A percentile compares a stretch with the other conserved stretches of the same genome.
Evolutionary conservation across 2,329 filamentous ascomycete species (phyloP).

Genomic region (Pseudocercospora ulei): DNA sequence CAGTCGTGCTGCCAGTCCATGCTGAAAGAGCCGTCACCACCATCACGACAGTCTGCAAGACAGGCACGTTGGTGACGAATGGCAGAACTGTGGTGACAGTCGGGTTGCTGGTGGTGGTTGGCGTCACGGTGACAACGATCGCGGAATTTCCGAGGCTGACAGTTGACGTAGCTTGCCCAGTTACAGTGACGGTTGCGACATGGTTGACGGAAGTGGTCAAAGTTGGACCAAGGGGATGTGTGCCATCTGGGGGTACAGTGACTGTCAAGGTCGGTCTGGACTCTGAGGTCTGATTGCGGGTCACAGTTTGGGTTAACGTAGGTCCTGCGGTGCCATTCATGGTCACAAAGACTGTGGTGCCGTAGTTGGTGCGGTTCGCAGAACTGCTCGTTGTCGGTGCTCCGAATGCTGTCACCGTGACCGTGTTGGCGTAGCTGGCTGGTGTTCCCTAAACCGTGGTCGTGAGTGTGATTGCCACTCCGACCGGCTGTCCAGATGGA

Average conservation of each 20-base stretch:
- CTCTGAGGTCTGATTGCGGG: slow-evolving; percentile 5
- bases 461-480: slow-evolving; percentile 2
- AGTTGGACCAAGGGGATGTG: slow-evolving; percentile 3
- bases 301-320: slow-evolving; percentile 11
- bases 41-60: slow-evolving; percentile 13
- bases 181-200: slow-evolving; percentile 13
- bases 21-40: slow-evolving; percentile 17
- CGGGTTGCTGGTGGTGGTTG: slow-evolving; percentile 9
- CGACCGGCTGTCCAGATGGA: slow-evolving; percentile 2
- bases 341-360: slow-evolving; percentile 13
- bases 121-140: slow-evolving; percentile 2
- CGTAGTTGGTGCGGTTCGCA: slow-evolving; percentile 9
- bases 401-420: slow-evolving; percentile 8
- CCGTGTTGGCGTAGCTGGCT: slow-evolving; percentile 12
- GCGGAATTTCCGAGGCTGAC: slow-evolving; percentile 6
- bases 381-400: not conserved
- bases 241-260: slow-evolving; percentile 14
- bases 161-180: slow-evolving; percentile 5
- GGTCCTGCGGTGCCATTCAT: slow-evolving; percentile 9
- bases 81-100: slow-evolving; percentile 11
- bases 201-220: slow-evolving; percentile 9
- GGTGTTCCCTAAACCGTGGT: slow-evolving; percentile 9
- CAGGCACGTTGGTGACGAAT: slow-evolving; percentile 14
- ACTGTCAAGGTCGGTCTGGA: slow-evolving; percentile 14
- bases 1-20: not conserved